Percentiles rank a stretch among this genome's conserved stretches.
These are phyloP conservation scores for Thielaviopsis euricoi DNA, from an alignment of 2,329 filamentous ascomycete species.

Conservation along the genomic window DNA sequence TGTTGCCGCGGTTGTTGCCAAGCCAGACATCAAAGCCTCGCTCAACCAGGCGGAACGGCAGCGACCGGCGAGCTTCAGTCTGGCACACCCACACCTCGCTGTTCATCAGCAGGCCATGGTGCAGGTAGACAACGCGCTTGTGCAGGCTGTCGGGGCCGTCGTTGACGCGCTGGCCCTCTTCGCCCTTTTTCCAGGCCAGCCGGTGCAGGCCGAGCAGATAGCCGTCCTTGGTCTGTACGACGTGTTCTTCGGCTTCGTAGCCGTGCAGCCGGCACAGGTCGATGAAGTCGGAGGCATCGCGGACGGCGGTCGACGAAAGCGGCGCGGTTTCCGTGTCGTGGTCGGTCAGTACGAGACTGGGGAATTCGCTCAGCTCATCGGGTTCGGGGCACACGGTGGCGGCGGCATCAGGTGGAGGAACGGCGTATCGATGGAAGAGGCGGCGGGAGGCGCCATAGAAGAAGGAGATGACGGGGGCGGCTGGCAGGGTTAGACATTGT, in stretches of 20 bases:
- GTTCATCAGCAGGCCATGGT: conserved; percentile 96
- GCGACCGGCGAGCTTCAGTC: conserved; percentile 68
- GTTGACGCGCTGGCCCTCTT: conserved; percentile 68
- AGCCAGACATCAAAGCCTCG: conserved; percentile 94
- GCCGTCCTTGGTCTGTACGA: conserved; percentile 86
- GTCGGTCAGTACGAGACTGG: neutral
- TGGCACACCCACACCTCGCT: conserved; percentile 95
- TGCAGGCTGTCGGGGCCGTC: conserved; percentile 45
- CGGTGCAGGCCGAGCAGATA: conserved; percentile 84
- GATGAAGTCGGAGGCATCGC: conserved; percentile 78
- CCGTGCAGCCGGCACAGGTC: conserved; percentile 86
- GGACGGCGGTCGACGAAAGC: conserved; percentile 52
- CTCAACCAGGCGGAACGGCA: conserved; percentile 81
- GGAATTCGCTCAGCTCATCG: conserved; percentile 30
- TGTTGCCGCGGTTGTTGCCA: conserved; percentile 96
- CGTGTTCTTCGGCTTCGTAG: conserved; percentile 89
- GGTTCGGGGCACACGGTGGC: neutral
- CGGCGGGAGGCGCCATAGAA: conserved; percentile 70
- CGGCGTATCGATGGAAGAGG: conserved; percentile 49
- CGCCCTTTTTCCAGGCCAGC: conserved; percentile 65
- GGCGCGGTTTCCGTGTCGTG: conserved; percentile 30
- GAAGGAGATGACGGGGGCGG: conserved; percentile 44
- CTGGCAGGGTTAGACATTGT: neutral
- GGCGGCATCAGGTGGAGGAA: neutral
- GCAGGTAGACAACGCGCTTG: conserved; percentile 84